phyloP scores from a whole-genome alignment of 768 basidiomycete genomes.

The Mrakia frigida region DNA sequence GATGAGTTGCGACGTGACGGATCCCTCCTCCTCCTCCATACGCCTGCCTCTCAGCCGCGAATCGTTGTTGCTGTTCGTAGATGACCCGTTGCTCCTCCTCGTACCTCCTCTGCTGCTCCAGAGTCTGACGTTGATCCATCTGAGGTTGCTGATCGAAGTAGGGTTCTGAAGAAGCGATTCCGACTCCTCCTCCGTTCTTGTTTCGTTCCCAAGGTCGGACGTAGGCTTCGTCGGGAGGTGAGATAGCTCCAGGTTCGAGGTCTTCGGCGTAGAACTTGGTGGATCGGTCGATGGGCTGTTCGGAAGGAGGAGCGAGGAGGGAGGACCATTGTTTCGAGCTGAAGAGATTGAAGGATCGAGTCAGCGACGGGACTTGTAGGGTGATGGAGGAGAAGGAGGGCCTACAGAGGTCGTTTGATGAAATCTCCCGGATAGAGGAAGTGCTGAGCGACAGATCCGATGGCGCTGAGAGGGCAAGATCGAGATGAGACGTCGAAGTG shows the following conservation, averaged over 20 bases:
- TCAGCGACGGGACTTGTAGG: background rate
- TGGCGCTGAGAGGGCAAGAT: background rate
- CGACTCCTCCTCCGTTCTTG: background rate
- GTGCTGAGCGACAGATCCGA: background rate
- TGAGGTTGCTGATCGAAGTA: background rate
- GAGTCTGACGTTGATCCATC: background rate
- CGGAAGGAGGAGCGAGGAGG: background rate
- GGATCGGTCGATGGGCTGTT: background rate
- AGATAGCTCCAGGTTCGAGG: background rate
- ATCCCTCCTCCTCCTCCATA: background rate
- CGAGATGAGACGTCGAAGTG: background rate
- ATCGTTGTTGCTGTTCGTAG: background rate
- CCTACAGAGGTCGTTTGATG: constrained; percentile 2
- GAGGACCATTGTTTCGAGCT: constrained; percentile 15
- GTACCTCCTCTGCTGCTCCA: background rate
- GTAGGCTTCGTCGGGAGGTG: background rate
- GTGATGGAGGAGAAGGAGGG: background rate
- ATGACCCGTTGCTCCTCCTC: background rate
- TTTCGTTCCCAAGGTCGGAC: background rate
- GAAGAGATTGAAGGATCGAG: background rate
- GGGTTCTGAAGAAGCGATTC: background rate
- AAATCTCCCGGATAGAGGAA: constrained; percentile 23
- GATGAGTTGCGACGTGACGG: background rate
- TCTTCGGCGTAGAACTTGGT: constrained; percentile 15
- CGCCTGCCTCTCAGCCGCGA: background rate